These are phyloP conservation scores for Debaryomyces subglobosus DNA, from an alignment of 1,139 yeast genomes.

Conservation along the genomic window DNA sequence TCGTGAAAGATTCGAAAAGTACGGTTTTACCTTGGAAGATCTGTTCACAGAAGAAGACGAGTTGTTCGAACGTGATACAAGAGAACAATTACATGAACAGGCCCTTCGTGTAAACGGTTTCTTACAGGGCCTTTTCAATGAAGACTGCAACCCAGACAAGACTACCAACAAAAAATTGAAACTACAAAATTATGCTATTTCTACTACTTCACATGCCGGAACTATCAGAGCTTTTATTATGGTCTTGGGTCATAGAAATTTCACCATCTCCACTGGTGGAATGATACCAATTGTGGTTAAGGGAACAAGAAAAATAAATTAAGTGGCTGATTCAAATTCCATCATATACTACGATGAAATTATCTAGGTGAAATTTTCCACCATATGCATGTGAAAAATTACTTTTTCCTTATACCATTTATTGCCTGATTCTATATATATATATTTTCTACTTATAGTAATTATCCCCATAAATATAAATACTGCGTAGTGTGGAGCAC, in stretches of 20 bases:
- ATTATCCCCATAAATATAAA: background rate
- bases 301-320: constrained; percentile 27
- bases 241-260: constrained; percentile 56
- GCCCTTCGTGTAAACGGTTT: constrained; percentile 49
- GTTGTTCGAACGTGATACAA: constrained; percentile 44
- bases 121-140: constrained; percentile 49
- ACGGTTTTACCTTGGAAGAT: constrained; percentile 47
- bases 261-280: constrained; percentile 56
- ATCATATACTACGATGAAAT: background rate
- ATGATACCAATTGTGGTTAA: constrained; percentile 64
- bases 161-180: constrained; percentile 26
- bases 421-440: background rate
- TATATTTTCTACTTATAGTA: constrained; percentile 1
- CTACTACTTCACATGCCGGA: constrained; percentile 66
- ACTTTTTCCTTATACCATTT: background rate
- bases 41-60: constrained; percentile 53
- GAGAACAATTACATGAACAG: constrained; percentile 54
- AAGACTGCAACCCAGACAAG: constrained; percentile 22
- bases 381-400: background rate
- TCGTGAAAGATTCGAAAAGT: constrained; percentile 33
- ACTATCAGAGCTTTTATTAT: constrained; percentile 56
- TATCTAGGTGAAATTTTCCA: background rate
- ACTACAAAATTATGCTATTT: constrained; percentile 37
- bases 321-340: background rate
- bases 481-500: background rate